These are phyloP conservation scores for Aureobasidium leucospermi DNA, from an alignment of 2,329 filamentous ascomycete species.

Conservation along the genomic window DNA sequence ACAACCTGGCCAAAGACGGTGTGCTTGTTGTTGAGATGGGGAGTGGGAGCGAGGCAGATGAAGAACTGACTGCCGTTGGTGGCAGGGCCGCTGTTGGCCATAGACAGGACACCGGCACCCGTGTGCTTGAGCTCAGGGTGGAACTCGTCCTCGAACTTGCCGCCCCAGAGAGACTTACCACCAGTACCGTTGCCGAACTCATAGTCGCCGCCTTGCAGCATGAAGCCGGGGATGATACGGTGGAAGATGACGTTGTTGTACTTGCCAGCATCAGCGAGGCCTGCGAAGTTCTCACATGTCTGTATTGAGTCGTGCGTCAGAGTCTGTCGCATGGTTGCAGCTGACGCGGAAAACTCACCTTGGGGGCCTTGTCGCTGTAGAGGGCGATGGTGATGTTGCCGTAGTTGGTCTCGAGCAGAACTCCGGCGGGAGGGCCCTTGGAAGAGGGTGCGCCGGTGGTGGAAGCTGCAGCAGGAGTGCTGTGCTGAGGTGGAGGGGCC, in stretches of 20 bases:
- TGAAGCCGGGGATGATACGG: slow-evolving; percentile 85
- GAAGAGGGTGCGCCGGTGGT: not conserved
- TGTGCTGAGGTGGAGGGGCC: slow-evolving; percentile 15
- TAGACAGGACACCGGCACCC: slow-evolving; percentile 71
- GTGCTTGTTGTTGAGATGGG: slow-evolving; percentile 87
- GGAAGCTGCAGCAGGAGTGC: not conserved
- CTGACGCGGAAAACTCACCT: slow-evolving; percentile 16
- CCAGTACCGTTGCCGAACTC: slow-evolving; percentile 78
- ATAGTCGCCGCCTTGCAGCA: slow-evolving; percentile 97
- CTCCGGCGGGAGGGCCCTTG: slow-evolving; percentile 15
- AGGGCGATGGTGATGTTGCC: slow-evolving; percentile 29
- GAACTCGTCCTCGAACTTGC: slow-evolving; percentile 86
- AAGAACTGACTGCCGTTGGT: slow-evolving; percentile 97
- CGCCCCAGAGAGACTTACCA: slow-evolving; percentile 72
- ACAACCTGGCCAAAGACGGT: slow-evolving; percentile 90
- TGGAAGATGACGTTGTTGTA: slow-evolving; percentile 32
- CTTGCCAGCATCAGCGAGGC: slow-evolving; percentile 26
- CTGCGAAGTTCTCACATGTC: slow-evolving; percentile 31
- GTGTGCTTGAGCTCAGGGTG: slow-evolving; percentile 74
- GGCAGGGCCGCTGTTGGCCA: slow-evolving; percentile 93
- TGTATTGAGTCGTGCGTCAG: slow-evolving; percentile 9
- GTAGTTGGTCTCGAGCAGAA: slow-evolving; percentile 27
- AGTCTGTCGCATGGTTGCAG: not conserved
- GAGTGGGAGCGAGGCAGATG: slow-evolving; percentile 81
- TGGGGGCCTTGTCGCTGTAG: slow-evolving; percentile 26